These are phyloP conservation scores for Phytopythium kandeliae DNA, from an alignment of 352 stramenopile genomes.

Conservation along the genomic window DNA sequence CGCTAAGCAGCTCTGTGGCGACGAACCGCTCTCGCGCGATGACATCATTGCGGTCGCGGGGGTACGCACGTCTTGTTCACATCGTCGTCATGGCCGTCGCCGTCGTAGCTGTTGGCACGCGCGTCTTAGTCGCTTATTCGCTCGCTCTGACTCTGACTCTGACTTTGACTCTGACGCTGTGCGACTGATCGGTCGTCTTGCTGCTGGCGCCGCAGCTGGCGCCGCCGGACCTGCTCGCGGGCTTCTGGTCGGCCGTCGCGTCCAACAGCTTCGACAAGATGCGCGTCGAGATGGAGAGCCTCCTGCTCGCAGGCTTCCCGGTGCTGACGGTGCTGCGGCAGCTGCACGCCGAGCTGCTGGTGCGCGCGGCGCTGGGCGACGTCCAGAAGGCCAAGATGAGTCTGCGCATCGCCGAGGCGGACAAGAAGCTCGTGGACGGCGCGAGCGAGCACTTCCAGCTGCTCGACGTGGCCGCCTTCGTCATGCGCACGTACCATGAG, in stretches of 20 bases:
- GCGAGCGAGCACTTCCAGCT: constrained; percentile 96
- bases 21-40: constrained; percentile 61
- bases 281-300: constrained; percentile 87
- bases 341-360: constrained; percentile 80
- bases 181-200: neutral
- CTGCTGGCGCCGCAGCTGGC: constrained; percentile 35
- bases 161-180: too few species aligned
- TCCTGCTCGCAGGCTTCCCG: constrained; percentile 91
- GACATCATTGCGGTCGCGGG: constrained; percentile 83
- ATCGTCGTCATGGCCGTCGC: too few species aligned
- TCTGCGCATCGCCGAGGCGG: constrained; percentile 92
- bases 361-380: constrained; percentile 76
- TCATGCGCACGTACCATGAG: constrained; percentile 73
- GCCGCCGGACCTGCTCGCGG: constrained; percentile 66
- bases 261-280: constrained; percentile 88
- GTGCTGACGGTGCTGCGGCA: constrained; percentile 89
- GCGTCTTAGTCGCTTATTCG: too few species aligned
- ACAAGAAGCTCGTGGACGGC: constrained; percentile 96
- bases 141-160: too few species aligned
- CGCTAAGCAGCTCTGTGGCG: constrained; percentile 89
- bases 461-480: constrained; percentile 89
- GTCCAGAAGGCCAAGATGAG: constrained; percentile 92
- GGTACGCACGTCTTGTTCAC: constrained; percentile 14
- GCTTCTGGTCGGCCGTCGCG: constrained; percentile 74
- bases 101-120: too few species aligned